Evolutionary conservation across 495 filamentous ascomycete genomes (phyloP).

Genomic region (Podospora conica): DNA sequence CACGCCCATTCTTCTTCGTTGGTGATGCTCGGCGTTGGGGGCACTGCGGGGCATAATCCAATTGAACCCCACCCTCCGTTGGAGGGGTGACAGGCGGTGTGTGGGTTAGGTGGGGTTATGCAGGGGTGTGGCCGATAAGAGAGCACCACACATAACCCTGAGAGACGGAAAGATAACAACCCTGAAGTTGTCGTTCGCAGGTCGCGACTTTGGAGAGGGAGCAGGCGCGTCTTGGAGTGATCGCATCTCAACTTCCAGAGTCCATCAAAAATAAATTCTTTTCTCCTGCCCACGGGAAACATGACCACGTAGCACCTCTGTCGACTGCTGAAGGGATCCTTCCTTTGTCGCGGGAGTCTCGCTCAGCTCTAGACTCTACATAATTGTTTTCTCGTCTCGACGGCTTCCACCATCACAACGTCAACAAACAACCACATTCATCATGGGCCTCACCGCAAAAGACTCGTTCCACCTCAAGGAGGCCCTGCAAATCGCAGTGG

Average conservation of each 20-base stretch:
- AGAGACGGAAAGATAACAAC: background rate
- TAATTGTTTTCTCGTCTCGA: background rate
- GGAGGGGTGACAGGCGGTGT: slow-evolving; percentile 3
- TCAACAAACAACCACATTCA: background rate
- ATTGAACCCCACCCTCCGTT: background rate
- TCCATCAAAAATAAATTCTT: background rate
- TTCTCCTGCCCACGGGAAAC: background rate
- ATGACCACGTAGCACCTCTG: background rate
- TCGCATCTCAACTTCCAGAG: background rate
- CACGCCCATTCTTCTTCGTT: background rate
- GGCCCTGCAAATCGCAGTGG: slow-evolving; percentile 71
- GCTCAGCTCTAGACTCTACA: background rate
- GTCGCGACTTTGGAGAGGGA: background rate
- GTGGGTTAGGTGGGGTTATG: background rate
- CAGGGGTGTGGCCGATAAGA: background rate
- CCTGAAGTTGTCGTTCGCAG: background rate
- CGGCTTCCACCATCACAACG: background rate
- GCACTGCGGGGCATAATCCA: background rate
- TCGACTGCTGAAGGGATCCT: background rate
- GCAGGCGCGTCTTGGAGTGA: background rate
- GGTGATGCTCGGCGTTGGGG: background rate
- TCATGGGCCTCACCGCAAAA: slow-evolving; percentile 37
- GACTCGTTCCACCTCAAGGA: slow-evolving; percentile 48
- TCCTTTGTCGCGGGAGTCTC: background rate
- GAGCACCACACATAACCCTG: background rate